Base-by-base conservation (phyloP, 2,329 filamentous ascomycete species). In the Aspergillus pseudonomiae region DNA sequence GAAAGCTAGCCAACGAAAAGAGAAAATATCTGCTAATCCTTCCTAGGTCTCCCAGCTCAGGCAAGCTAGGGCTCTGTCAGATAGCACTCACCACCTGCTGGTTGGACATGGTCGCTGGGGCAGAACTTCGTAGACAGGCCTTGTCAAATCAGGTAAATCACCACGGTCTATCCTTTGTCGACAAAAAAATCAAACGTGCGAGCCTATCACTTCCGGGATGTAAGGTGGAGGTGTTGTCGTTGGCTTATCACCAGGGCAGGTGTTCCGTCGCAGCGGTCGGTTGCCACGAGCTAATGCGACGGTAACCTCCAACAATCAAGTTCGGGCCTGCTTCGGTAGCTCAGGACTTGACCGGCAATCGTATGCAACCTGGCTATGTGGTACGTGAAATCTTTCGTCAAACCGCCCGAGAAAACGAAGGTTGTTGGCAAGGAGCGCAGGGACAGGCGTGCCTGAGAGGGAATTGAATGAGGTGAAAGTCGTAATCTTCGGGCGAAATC, bases 31-130 rank as follows among this genome's bases (percentile, higher is more conserved):
- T 70, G 63, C 48, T 45, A 19, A 34, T 36, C 28, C 56, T 36
- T 41, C 53, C 21, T 24, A 34, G 39, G 24, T 46, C 50, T 28
- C 71, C 72, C 26, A 45, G 48, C 60, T 66, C 28, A 57, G 55
- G 58, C 57, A 66, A 61, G 65, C 59, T 50, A 67, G 64, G 64
- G 57, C 65, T 63, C 67, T 55, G 63, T 53, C 60, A 73, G 65
- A 71, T 65, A 68, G 56, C 64, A 82, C 81, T 81, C 73, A 83
- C 81, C 77, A 83, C 80, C 70, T 78, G 77, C 73, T 79, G 75
- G 71, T 83, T 83, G 61, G 81, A 82, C 81, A 83, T 83, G 68
- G 41, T 70, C 68, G 68, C 67, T 62, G 59, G 50, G 56, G 57
- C 57, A 61, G 60, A 58, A 62, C 61, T 24, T 65, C 59, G 61